phyloP scores from a whole-genome alignment of 2,329 filamentous ascomycete species.

The Ceratocystis albifundus region DNA sequence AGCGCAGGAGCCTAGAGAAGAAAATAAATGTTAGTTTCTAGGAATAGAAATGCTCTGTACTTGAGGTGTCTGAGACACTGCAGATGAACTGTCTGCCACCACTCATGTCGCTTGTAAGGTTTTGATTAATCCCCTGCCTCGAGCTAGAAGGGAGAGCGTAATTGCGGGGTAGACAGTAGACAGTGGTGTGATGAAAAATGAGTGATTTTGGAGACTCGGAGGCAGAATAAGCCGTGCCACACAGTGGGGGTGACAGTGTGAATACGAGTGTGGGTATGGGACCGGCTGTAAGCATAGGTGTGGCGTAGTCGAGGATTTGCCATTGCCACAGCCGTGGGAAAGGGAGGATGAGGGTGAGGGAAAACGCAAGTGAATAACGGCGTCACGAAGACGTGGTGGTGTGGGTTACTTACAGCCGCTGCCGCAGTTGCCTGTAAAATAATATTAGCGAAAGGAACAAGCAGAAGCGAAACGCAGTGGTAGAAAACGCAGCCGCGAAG shows the following conservation, averaged over 20 bases:
- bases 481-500: neutral
- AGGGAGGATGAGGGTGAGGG: neutral
- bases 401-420: slow-evolving; percentile 16
- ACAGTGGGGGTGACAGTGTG: neutral
- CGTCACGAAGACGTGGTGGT: neutral
- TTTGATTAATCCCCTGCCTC: neutral
- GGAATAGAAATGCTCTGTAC: neutral
- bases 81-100: too few species aligned
- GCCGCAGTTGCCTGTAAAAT: slow-evolving; percentile 19
- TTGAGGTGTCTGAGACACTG: too few species aligned
- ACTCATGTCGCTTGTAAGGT: too few species aligned
- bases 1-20: slow-evolving; percentile 16
- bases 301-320: too few species aligned
- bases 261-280: too few species aligned
- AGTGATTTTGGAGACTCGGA: neutral
- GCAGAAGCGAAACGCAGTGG: neutral
- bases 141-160: neutral
- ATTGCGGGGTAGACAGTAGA: slow-evolving; percentile 6
- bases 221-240: neutral
- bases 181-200: neutral
- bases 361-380: neutral
- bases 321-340: neutral
- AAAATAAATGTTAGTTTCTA: neutral
- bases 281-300: too few species aligned
- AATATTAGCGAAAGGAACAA: slow-evolving; percentile 4